Base-by-base conservation (phyloP, 2,329 filamentous ascomycete genomes). In the Apiospora sp. region DNA sequence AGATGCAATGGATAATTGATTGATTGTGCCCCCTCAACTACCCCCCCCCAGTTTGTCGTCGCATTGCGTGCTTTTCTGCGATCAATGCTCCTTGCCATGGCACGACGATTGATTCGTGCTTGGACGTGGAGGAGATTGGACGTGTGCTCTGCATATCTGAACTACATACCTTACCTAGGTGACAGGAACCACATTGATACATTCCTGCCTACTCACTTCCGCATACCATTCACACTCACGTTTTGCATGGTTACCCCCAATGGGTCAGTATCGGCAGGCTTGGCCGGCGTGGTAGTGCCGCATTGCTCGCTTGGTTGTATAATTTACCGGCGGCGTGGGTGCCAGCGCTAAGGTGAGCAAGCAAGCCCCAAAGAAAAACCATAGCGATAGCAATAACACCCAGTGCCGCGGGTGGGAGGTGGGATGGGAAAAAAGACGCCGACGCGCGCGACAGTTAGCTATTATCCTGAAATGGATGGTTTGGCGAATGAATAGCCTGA, bases 251-350 rank as follows among this genome's bases (percentile, higher is more conserved):
- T 54, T 54, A 24, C 24, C 24, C 14, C 30, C 37, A 10, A 37
- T 61, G 19, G 30, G 27, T 19, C 19, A 6, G 27, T 34, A 30
- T 30, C 14, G 12, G 27, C 14, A 58, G 49, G 16, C 46, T n/a
- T 48, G 37, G 8, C 37, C 37, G 37, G 37, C 37, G 54, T 22
- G 19, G 34, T 37, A 12, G 54, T 64, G 58, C 30, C 34, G 58
- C 58, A 64, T 64, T 41, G 22, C 58, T 64, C 58, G 58, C 58
- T 64, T 64, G 54, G 30, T 61, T 61, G 16, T 37, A 61, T 19
- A 61, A 61, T 61, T 61, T 61, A 61, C 54, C 54, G 54, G 16
- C 54, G 14, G 30, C 54, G 30, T 64, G 34, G 58, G 30, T 13
- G 34, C 58, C 58, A 64, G 58, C 58, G 58, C 58, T 64, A 64